Evolutionary conservation across 129 eudicot genomes (phyloP).

Genomic region (Chrysanthemum seticuspe): DNA sequence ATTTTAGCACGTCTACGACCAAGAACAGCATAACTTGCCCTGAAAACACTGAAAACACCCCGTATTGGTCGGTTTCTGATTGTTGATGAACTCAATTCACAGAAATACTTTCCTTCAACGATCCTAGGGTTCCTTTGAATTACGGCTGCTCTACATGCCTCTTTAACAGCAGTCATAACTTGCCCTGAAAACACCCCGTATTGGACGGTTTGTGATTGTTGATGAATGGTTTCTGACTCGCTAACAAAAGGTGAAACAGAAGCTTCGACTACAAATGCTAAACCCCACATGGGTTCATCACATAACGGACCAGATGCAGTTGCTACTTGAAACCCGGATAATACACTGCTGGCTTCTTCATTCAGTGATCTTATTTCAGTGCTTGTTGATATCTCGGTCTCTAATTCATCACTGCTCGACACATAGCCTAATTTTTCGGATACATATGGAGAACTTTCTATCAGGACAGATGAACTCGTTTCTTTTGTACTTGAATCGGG

Average conservation of each 20-base stretch:
- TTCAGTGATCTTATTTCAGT: conserved; percentile 30
- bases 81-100: conserved; percentile 88
- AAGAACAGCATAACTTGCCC: conserved; percentile 84
- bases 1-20: conserved; percentile 84
- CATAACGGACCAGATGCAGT: conserved; percentile 91
- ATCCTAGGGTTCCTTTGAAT: conserved; percentile 86
- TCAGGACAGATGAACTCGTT: conserved; percentile 37
- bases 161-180: conserved; percentile 94
- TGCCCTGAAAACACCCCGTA: conserved; percentile 88
- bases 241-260: conserved; percentile 39
- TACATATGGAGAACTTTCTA: conserved; percentile 57
- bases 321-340: conserved; percentile 94
- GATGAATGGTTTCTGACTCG: conserved; percentile 40
- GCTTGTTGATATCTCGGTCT: conserved; percentile 32
- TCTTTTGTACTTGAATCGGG: conserved; percentile 40
- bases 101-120: conserved; percentile 85
- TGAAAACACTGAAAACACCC: conserved; percentile 64
- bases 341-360: conserved; percentile 79
- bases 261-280: conserved; percentile 82
- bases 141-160: conserved; percentile 77
- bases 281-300: conserved; percentile 99
- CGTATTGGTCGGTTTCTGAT: conserved; percentile 56
- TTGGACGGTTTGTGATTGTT: conserved; percentile 46
- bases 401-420: neutral
- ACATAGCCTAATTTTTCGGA: conserved; percentile 72